Evolutionary conservation across 768 basidiomycete genomes (phyloP), one percentile per base, ranked within the genome.

Genomic region (Suillus tomentosus): DNA sequence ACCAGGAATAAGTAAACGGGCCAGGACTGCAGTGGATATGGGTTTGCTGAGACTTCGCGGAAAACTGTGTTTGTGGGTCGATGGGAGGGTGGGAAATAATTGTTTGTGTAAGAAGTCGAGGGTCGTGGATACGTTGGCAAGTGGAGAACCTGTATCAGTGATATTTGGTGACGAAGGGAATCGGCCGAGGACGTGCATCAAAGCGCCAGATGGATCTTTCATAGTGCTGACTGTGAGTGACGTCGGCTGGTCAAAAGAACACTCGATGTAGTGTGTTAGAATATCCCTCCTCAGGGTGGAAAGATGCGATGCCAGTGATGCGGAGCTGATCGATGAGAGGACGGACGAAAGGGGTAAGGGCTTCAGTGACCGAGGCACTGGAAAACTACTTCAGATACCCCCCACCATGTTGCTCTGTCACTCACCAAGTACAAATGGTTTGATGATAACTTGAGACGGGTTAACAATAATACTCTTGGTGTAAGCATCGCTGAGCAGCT

Each of bases 401-500:
- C 19, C n/a, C 22, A 10, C 47, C 43, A 58, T 40, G 58, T 68
- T 70, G 24, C 60, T 80, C 81, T 78, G 77, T 76, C 53, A 72
- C 79, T 34, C 47, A 80, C 84, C 80, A 66, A 75, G 82, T n/a
- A 90, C 81, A 34, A 79, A 79, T 14, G 83, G 76, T 61, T 77
- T 79, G 59, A 92, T 80, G 36, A 76, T 73, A 36, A 92, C 68
- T 64, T 82, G 80, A 17, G 79, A 79, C 4, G 83, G 76, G 31
- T 82, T 80, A 36, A 90, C 72, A 3, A 79, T 70, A 31, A 93
- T 73, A 69, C 88, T 82, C 69, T 86, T 82, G 24, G 83, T 74
- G 70, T 86, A 92, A 3, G 88, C 88, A 55, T 91, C 86, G 67
- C 81, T 84, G 27, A 94, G 79, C 69, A 91, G 87, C 65, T 93